phyloP scores from a whole-genome alignment of 345 rosid genomes.

The Iberis pinnata region DNA sequence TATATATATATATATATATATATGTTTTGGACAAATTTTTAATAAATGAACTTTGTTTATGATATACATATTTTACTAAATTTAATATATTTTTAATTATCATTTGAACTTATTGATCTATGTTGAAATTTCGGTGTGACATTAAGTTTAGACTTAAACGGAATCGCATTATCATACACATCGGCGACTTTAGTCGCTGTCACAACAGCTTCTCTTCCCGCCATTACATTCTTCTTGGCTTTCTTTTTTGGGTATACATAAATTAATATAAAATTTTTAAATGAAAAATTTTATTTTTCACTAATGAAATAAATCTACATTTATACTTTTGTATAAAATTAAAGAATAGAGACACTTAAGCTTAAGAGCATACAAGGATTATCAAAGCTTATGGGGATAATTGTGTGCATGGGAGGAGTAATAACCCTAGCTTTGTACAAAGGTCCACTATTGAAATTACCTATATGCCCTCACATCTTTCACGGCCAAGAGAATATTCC shows the following conservation, averaged over 20 bases:
- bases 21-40: too few relatives aligned
- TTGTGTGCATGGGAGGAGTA: conserved; percentile 61
- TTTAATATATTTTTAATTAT: too few relatives aligned
- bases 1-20: too few relatives aligned
- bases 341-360: conserved; percentile 62
- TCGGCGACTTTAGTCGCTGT: conserved; percentile 86
- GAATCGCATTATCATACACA: conserved; percentile 65
- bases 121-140: conserved; percentile 43
- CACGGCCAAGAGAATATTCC: conserved; percentile 20
- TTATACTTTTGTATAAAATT: not conserved
- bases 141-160: conserved; percentile 52
- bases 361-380: conserved; percentile 48
- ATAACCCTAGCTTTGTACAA: conserved; percentile 59
- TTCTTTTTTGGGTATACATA: conserved; percentile 49
- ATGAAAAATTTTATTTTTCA: not conserved
- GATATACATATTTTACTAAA: too few relatives aligned
- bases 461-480: conserved; percentile 35
- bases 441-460: conserved; percentile 54
- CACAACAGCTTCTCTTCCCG: conserved; percentile 73
- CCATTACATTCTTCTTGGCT: conserved; percentile 85
- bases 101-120: not conserved
- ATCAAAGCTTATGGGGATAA: conserved; percentile 61
- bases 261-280: too few relatives aligned
- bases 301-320: not conserved
- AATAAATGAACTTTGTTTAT: too few relatives aligned